Percentiles rank a stretch among this genome's conserved stretches.
Conservation (phyloP, 345 rosid genomes). For the Kandelia obovata region DNA sequence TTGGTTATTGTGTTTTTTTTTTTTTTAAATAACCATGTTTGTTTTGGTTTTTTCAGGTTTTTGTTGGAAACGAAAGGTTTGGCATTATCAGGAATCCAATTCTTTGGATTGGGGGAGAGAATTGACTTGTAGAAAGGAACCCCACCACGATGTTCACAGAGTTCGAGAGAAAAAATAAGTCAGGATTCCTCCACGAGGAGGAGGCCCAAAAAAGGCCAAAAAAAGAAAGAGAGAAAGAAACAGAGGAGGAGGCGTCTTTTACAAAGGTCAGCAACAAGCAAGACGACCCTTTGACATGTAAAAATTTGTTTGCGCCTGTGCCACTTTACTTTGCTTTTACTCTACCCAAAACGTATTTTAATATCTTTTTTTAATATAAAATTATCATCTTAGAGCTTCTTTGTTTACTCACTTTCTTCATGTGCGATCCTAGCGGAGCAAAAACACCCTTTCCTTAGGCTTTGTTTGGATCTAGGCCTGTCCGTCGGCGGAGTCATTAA, state of each 20-base stretch:
- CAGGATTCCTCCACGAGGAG: constrained; percentile 71
- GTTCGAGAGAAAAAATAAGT: constrained; percentile 23
- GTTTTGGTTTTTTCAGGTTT: too few species aligned
- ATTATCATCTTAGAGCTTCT: constrained; percentile 5
- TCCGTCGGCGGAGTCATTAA: too few species aligned
- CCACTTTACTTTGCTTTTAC: constrained; percentile 18
- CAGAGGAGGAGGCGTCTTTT: constrained; percentile 25
- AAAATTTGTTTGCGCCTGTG: background rate
- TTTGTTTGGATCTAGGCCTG: constrained; percentile 16
- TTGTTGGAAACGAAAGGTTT: constrained; percentile 4
- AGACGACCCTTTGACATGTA: constrained; percentile 33
- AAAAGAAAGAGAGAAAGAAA: background rate
- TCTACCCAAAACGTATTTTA: constrained; percentile 11
- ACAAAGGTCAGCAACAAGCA: constrained; percentile 40
- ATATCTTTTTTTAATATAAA: background rate
- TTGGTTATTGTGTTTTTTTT: background rate
- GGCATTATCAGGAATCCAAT: constrained; percentile 36
- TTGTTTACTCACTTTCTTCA: constrained; percentile 37
- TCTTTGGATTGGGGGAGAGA: constrained; percentile 23
- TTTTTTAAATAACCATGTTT: background rate
- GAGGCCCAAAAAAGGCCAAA: background rate
- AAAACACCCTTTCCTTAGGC: background rate
- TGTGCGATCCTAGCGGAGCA: constrained; percentile 5
- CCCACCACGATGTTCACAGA: constrained; percentile 7
- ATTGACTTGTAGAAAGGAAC: constrained; percentile 53